phyloP scores from a whole-genome alignment of 2,329 filamentous ascomycete species.

The Xylaria sp. region DNA sequence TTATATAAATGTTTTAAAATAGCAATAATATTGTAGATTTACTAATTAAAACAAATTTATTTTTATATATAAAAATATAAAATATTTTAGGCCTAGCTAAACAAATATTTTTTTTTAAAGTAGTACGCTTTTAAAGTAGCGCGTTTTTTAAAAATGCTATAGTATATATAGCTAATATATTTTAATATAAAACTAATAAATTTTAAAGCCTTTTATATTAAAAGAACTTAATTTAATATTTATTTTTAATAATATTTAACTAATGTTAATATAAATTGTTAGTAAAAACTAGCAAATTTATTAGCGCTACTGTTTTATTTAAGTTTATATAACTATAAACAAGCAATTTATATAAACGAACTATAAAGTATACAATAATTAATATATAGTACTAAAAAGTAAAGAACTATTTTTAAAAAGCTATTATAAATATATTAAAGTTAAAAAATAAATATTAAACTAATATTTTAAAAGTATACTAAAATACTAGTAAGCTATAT shows the following conservation, averaged over 20 bases:
- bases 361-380: no score
- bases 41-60: neutral
- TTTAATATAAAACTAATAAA: neutral
- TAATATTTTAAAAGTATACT: no score
- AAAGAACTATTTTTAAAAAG: no score
- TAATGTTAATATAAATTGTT: neutral
- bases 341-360: no score
- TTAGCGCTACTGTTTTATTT: neutral
- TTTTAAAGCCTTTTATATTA: neutral
- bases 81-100: neutral
- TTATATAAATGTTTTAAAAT: neutral
- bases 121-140: neutral
- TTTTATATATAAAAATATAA: neutral
- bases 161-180: no score
- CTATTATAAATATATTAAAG: no score
- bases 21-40: neutral
- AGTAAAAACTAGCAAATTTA: neutral
- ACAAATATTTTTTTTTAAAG: neutral
- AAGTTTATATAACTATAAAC: neutral
- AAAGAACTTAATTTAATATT: neutral
- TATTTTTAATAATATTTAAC: neutral
- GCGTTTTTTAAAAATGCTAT: neutral
- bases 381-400: no score
- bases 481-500: no score
- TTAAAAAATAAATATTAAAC: no score